Base-by-base conservation (phyloP, 768 basidiomycete species). In the Trametes gibbosa region DNA sequence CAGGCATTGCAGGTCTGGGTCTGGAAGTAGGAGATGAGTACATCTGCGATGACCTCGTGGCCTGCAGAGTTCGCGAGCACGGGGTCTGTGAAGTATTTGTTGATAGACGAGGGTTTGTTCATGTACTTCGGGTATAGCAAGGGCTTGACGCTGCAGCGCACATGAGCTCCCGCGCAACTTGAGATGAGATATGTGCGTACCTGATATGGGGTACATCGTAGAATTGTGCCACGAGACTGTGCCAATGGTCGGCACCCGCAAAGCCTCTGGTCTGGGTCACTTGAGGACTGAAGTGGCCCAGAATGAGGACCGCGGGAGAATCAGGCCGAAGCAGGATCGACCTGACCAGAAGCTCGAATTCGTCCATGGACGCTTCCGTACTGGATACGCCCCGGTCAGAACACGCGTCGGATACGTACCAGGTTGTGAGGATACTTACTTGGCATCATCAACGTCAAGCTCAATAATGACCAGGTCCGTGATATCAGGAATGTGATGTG, bases 241-340 rank as follows among this genome's bases (percentile, higher is more conserved):
- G 96, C 79, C 85, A 86, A 66, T 92, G 84, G 69, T 97, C 95
- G 1, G 95, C 90, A 1, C 96, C 95, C 3, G 85, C 85, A 68
- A 90, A 97, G 1, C 95, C 95, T 66, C 92, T 77, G 21, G 80
- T 73, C 37, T 82, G 77, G 65, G 95, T 91, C 0, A 88, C 69
- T 67, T 99, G 94, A 0, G 95, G 91, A 53, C 84, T 84, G 70
- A 98, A 98, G 75, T 98, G 95, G 16, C 96, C 96, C n/a, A 99
- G 84, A 58, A 98, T 81, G 65, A 99, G 72, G 59, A 99, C 84
- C 32, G 95, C 97, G 16, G 97, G 97, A 60, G 89, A 83, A 65
- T 97, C 94, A 1, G 89, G 90, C 25, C 96, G 85, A 41, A 92
- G 79, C 47, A 99, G 87, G 70, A 98, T 80, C 3, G 95, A 95